phyloP scores from a whole-genome alignment of 164 flowering plant species.

The Taxillus chinensis region DNA sequence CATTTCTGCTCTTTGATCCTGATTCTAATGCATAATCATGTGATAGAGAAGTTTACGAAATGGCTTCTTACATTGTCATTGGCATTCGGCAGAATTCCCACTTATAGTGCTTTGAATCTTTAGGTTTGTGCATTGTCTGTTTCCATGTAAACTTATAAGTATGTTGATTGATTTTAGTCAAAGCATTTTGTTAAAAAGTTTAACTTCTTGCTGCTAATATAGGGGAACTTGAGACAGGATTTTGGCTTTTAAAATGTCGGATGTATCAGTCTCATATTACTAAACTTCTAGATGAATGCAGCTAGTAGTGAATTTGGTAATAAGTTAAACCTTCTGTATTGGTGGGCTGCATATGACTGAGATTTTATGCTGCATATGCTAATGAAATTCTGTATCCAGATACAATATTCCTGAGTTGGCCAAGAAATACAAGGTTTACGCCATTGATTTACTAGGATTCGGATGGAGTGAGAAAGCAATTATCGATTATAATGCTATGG shows the following conservation, averaged over 20 bases:
- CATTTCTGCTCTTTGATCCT: neutral
- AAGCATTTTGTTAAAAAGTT: too few species aligned
- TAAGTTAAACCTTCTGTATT: neutral
- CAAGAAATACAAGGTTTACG: conserved; percentile 81
- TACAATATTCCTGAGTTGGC: conserved; percentile 92
- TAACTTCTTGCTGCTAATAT: too few species aligned
- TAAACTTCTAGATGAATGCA: neutral
- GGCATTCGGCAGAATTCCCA: too few species aligned
- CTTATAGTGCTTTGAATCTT: too few species aligned
- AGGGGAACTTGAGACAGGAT: too few species aligned
- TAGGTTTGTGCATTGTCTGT: too few species aligned
- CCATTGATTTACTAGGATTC: conserved; percentile 87
- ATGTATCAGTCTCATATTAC: too few species aligned
- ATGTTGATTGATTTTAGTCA: too few species aligned
- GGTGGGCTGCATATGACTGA: neutral
- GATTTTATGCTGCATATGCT: neutral
- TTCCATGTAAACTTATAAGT: too few species aligned
- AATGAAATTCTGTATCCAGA: conserved; percentile 28
- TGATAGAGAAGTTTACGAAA: too few species aligned
- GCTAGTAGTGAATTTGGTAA: neutral
- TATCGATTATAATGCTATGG: conserved; percentile 77
- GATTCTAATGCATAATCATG: neutral
- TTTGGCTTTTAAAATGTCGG: too few species aligned
- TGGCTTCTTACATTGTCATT: too few species aligned
- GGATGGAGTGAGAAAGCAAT: conserved; percentile 99